phyloP scores from a whole-genome alignment of 192 early-diverging fungal species.

The Podila clonocystis region DNA sequence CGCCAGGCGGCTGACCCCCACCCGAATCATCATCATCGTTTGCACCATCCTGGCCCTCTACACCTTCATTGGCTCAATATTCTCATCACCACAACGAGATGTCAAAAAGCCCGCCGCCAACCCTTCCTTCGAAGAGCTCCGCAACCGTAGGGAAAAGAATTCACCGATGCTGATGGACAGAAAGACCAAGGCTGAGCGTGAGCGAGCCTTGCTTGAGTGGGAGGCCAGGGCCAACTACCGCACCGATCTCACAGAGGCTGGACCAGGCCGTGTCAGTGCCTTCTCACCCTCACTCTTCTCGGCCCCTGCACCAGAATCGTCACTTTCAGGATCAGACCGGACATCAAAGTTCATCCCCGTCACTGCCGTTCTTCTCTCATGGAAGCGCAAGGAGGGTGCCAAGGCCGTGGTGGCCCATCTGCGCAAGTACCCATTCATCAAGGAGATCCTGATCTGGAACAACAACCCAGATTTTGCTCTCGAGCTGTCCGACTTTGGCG shows the following conservation, averaged over 20 bases:
- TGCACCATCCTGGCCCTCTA: slow-evolving; percentile 29
- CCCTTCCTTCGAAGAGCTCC: neutral
- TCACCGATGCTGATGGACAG: slow-evolving; percentile 15
- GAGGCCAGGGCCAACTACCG: slow-evolving; percentile 41
- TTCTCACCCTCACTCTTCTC: slow-evolving; percentile 27
- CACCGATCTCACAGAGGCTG: slow-evolving; percentile 34
- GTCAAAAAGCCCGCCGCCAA: neutral
- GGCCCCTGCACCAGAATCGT: neutral
- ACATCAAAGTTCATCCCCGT: slow-evolving; percentile 49
- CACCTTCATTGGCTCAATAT: slow-evolving; percentile 2
- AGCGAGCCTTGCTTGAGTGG: slow-evolving; percentile 45
- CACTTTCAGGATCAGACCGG: neutral
- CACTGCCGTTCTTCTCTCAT: slow-evolving; percentile 57
- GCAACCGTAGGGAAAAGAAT: neutral
- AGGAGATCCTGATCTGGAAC: slow-evolving; percentile 63
- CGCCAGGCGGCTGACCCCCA: slow-evolving; percentile 15
- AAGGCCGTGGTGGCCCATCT: slow-evolving; percentile 54
- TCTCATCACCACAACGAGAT: slow-evolving; percentile 3
- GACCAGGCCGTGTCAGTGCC: slow-evolving; percentile 22
- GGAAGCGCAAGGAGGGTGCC: slow-evolving; percentile 54
- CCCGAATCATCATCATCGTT: slow-evolving; percentile 18
- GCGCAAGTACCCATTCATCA: slow-evolving; percentile 58
- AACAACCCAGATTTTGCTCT: slow-evolving; percentile 43
- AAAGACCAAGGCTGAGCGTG: slow-evolving; percentile 14
- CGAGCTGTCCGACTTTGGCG: slow-evolving; percentile 20